Percentiles rank a stretch among this genome's conserved stretches.
These are phyloP conservation scores for Peniophora sp. DNA, from an alignment of 1,284 basidiomycete species.

Conservation along the genomic window DNA sequence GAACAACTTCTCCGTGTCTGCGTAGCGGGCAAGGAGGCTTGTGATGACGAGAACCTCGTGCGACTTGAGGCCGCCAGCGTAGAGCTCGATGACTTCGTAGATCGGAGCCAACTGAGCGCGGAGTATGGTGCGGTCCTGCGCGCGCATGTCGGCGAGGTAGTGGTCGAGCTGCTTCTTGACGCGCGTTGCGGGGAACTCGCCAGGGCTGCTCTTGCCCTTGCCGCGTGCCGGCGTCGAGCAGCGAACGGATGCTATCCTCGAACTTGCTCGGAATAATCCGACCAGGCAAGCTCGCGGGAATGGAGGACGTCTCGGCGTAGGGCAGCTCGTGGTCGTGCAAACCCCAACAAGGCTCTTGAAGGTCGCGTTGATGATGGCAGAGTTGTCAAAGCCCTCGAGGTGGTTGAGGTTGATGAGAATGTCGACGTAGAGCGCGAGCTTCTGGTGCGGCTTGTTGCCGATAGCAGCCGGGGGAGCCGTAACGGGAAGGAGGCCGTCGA, in stretches of 20 bases:
- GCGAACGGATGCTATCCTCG: conserved; percentile 79
- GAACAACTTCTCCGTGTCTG: conserved; percentile 86
- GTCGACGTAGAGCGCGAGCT: conserved; percentile 69
- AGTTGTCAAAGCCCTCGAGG: conserved; percentile 92
- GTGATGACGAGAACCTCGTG: conserved; percentile 81
- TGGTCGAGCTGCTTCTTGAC: conserved; percentile 82
- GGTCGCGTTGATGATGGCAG: conserved; percentile 76
- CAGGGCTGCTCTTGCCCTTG: conserved; percentile 58
- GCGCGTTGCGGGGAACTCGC: conserved; percentile 83
- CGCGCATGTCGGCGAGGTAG: conserved; percentile 76
- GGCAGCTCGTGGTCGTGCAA: conserved; percentile 80
- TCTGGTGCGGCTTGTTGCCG: conserved; percentile 91
- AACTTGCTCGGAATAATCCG: conserved; percentile 91
- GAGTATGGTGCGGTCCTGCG: conserved; percentile 76
- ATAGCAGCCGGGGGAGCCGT: conserved; percentile 84
- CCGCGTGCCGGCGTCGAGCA: conserved; percentile 72
- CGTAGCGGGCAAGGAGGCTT: conserved; percentile 67
- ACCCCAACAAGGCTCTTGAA: conserved; percentile 78
- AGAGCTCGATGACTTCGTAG: conserved; percentile 76
- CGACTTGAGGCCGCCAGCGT: conserved; percentile 77
- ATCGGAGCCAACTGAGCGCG: conserved; percentile 67
- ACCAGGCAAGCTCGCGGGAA: conserved; percentile 86
- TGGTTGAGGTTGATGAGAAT: conserved; percentile 91
- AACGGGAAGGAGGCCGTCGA: conserved; percentile 85
- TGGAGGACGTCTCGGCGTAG: conserved; percentile 79